Conservation (phyloP, 192 early-diverging fungal genomes). For the Obelidium mucronatum region DNA sequence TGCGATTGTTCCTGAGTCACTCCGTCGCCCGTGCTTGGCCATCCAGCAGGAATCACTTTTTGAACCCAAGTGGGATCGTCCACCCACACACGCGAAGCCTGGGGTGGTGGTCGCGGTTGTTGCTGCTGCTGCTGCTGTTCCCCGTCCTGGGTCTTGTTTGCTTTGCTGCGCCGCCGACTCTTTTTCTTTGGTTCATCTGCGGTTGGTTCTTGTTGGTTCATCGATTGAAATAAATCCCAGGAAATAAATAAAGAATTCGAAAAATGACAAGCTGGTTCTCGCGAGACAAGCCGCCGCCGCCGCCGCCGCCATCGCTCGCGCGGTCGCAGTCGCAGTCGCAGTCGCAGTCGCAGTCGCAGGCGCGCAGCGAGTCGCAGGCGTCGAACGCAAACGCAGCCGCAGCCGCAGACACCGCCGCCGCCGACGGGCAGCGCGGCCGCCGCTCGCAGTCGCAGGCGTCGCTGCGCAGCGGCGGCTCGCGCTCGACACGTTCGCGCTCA, state of each 20-base stretch:
- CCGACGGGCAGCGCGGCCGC: background rate
- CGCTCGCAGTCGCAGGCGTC: too few relatives aligned
- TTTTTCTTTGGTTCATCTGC: background rate
- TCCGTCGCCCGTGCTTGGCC: background rate
- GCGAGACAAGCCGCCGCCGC: background rate
- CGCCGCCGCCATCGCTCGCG: background rate
- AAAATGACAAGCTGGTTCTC: too few relatives aligned
- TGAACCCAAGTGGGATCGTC: conserved; percentile 15
- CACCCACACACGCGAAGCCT: conserved; percentile 12
- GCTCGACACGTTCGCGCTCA: background rate
- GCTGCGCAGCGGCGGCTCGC: background rate
- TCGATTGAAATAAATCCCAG: too few relatives aligned
- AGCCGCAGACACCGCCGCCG: background rate
- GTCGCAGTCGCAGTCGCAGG: background rate
- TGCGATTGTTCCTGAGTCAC: background rate
- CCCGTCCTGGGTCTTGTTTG: background rate
- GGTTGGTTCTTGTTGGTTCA: background rate
- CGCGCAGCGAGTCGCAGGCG: too few relatives aligned
- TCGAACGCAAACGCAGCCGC: too few relatives aligned
- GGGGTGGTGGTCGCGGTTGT: conserved; percentile 3
- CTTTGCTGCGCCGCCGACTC: background rate
- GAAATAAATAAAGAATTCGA: too few relatives aligned
- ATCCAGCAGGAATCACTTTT: conserved; percentile 25
- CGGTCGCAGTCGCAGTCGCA: background rate
- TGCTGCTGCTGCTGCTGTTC: background rate